Evolutionary conservation across 2,329 filamentous ascomycete species (phyloP), one percentile per base, ranked within the genome.

Genomic region (Didymella segeticola): DNA sequence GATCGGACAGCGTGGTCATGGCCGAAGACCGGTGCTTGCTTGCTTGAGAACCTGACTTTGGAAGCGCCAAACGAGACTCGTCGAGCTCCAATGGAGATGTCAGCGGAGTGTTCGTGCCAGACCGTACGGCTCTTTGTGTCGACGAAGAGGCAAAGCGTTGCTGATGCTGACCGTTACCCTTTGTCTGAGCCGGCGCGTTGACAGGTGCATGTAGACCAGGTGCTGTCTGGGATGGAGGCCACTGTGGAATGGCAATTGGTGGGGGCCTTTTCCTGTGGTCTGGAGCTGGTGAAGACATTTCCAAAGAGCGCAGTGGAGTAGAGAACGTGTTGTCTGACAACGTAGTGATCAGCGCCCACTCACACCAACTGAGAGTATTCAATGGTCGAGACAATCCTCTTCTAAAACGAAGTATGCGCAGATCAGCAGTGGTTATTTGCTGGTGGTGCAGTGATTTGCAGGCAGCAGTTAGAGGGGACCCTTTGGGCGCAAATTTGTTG

Each of bases 191-290:
- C n/a, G 42, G 29, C 4, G 54, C 53, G 27, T 62, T 51, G 22
- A 57, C 57, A 19, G 63, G 64, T n/a, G 58, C 60, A 37, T 67
- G 63, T 7, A 60, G 54, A 6, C 57, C 61, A 10, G 58, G 57
- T 2, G 49, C 41, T 8, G 37, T 43, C 38, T 49, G 54, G 25
- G 56, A 57, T 2, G 49, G 53, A 15, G 56, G 54, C 31, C 56
- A 43, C 26, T 45, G 26, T 12, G 66, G 63, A 4, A 70, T 54
- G 4, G 53, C 34, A 29, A 70, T 68, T 2, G 65, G 66, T 26
- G 66, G 63, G 14, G 67, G 70, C 31, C 66, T 65, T 53, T 58
- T 69, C 59, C 62, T 69, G n/a, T 56, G 45, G 12, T 61, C 61
- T 11, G 43, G 26, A 15, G 46, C 25, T 14, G 48, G 45, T 8